These are phyloP conservation scores for Trichosanthes truncata DNA, from an alignment of 306 rosid species.

Conservation along the genomic window DNA sequence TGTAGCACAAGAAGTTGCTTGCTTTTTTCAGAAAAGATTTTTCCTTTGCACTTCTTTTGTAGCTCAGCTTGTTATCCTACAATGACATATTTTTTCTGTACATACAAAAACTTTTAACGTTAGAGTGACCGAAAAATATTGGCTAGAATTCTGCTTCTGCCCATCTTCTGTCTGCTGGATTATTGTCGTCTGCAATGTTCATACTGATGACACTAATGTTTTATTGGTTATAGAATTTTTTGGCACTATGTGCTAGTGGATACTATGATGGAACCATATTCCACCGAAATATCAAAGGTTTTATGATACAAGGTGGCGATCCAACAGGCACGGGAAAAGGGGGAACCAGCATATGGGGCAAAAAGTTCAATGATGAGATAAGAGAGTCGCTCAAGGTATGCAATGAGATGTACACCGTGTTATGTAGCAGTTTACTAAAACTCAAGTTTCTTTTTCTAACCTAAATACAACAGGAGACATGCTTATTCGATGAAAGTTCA, in stretches of 20 bases:
- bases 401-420: not conserved
- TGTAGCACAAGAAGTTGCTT: not conserved
- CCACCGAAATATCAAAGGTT: conserved; percentile 91
- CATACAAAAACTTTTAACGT: not conserved
- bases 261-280: conserved; percentile 91
- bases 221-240: conserved; percentile 50
- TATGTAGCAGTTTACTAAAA: not conserved
- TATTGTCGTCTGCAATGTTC: not conserved
- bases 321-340: conserved; percentile 97
- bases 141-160: not conserved
- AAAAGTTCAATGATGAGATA: conserved; percentile 85
- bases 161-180: not conserved
- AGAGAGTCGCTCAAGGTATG: conserved; percentile 84
- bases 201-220: conserved; percentile 7
- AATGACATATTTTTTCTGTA: not conserved
- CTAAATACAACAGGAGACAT: not conserved
- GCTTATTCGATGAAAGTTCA: not conserved
- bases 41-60: not conserved
- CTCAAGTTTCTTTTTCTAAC: not conserved
- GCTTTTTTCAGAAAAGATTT: not conserved
- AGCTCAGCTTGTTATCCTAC: not conserved
- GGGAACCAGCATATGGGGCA: conserved; percentile 93
- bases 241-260: conserved; percentile 75
- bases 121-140: not conserved
- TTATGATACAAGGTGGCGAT: conserved; percentile 99